A percentile compares a stretch with the other conserved stretches of the same genome.
phyloP scores from a whole-genome alignment of 1,284 basidiomycete species.

The Ustilago tritici region DNA sequence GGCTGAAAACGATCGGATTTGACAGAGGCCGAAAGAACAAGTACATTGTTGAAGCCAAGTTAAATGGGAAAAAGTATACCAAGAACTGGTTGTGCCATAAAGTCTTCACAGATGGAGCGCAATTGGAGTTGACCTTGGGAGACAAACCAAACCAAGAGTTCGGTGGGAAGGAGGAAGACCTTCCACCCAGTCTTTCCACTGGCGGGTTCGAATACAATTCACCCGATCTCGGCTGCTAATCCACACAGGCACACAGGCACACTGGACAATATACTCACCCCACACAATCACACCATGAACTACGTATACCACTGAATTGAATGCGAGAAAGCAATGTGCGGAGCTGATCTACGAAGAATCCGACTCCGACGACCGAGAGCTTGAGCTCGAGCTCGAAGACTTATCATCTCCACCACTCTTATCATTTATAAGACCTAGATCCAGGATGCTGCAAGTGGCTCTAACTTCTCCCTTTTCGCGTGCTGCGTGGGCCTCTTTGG shows the following conservation, averaged over 20 bases:
- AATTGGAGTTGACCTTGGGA: slow-evolving; percentile 32
- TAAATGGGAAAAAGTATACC: slow-evolving; percentile 39
- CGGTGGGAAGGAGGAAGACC: slow-evolving; percentile 21
- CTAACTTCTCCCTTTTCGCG: slow-evolving; percentile 59
- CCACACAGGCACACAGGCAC: slow-evolving; percentile 1
- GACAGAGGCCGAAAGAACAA: slow-evolving; percentile 44
- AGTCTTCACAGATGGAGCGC: slow-evolving; percentile 29
- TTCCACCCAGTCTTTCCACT: slow-evolving; percentile 42
- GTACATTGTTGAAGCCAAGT: slow-evolving; percentile 35
- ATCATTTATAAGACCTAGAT: slow-evolving; percentile 56
- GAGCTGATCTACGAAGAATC: slow-evolving; percentile 10
- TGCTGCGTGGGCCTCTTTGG: slow-evolving; percentile 56
- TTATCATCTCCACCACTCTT: slow-evolving; percentile 4
- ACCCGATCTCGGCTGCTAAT: slow-evolving; percentile 21
- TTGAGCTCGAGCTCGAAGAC: background rate
- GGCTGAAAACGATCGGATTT: slow-evolving; percentile 23
- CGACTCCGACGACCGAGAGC: slow-evolving; percentile 6
- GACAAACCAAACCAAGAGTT: slow-evolving; percentile 16
- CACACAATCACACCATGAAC: background rate
- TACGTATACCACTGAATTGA: background rate
- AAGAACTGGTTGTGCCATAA: slow-evolving; percentile 43
- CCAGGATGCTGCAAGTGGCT: slow-evolving; percentile 57
- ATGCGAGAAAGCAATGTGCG: background rate
- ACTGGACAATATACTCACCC: no score
- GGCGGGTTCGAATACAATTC: slow-evolving; percentile 36